phyloP scores from a whole-genome alignment of 169 alveolate genomes.

The Fabrea salina region DNA sequence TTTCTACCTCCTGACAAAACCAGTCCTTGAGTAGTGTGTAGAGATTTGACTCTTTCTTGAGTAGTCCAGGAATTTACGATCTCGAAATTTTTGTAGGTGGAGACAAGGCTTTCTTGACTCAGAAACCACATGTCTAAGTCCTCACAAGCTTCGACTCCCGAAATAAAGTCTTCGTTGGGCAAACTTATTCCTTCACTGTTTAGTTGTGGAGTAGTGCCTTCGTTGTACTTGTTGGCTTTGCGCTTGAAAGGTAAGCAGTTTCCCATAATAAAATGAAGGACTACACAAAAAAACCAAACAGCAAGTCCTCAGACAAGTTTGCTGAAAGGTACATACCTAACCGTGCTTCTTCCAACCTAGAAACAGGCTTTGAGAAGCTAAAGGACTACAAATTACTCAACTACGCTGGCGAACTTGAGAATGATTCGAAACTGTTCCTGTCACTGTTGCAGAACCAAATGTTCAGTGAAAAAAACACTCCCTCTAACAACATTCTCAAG shows the following conservation, averaged over 20 bases:
- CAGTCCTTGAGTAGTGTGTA: not conserved
- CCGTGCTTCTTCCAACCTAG: too few relatives aligned
- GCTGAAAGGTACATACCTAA: too few relatives aligned
- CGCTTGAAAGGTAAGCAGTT: not conserved
- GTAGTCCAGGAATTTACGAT: not conserved
- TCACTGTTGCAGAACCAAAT: too few relatives aligned
- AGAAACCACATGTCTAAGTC: not conserved
- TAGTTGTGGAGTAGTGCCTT: not conserved
- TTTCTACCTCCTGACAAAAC: not conserved
- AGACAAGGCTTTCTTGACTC: not conserved
- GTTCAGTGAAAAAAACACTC: too few relatives aligned
- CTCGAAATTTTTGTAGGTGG: not conserved
- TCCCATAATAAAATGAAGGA: constrained; percentile 15
- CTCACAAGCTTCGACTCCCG: not conserved
- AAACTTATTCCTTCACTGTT: not conserved
- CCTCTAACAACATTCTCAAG: too few relatives aligned
- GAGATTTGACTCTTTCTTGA: not conserved
- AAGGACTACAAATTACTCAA: too few relatives aligned
- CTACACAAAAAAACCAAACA: too few relatives aligned
- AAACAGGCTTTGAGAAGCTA: too few relatives aligned
- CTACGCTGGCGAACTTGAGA: too few relatives aligned
- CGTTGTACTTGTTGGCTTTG: not conserved
- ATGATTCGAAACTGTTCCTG: too few relatives aligned
- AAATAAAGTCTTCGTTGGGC: not conserved
- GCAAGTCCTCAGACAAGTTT: too few relatives aligned